A percentile compares a stretch with the other conserved stretches of the same genome.
phyloP scores from a whole-genome alignment of 2,329 filamentous ascomycete genomes.

The Pseudocercospora musae region DNA sequence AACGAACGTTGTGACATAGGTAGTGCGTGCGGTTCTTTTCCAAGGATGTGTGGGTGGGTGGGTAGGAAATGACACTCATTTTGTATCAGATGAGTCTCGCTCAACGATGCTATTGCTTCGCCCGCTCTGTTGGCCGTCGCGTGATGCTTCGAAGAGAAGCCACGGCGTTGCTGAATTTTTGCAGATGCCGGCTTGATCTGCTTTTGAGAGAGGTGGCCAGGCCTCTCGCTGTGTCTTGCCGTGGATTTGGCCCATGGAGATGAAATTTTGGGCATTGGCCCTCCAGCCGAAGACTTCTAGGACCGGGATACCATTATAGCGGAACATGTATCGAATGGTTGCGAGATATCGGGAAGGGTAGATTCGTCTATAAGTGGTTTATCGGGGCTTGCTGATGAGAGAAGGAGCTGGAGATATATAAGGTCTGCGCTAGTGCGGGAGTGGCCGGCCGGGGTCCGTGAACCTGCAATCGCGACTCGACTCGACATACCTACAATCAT shows the following conservation, averaged over 20 bases:
- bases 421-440: background rate
- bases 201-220: background rate
- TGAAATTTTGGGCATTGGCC: background rate
- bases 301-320: background rate
- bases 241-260: constrained; percentile 6
- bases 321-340: background rate
- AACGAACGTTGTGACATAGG: background rate
- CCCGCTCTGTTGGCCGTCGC: background rate
- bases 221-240: constrained; percentile 2
- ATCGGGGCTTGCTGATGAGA: background rate
- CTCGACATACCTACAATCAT: background rate
- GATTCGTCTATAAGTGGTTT: background rate
- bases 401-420: too few species aligned
- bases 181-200: background rate
- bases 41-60: background rate
- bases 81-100: too few species aligned
- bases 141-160: background rate
- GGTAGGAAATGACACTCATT: too few species aligned
- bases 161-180: background rate
- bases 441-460: background rate
- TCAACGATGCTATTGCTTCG: background rate
- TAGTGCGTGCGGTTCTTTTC: background rate
- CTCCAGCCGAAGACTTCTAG: constrained; percentile 9
- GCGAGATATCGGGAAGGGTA: background rate
- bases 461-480: background rate